A percentile compares a stretch with the other conserved stretches of the same genome.
Evolutionary conservation across 1,284 basidiomycete species (phyloP).

Genomic region (Tremellales sp.): DNA sequence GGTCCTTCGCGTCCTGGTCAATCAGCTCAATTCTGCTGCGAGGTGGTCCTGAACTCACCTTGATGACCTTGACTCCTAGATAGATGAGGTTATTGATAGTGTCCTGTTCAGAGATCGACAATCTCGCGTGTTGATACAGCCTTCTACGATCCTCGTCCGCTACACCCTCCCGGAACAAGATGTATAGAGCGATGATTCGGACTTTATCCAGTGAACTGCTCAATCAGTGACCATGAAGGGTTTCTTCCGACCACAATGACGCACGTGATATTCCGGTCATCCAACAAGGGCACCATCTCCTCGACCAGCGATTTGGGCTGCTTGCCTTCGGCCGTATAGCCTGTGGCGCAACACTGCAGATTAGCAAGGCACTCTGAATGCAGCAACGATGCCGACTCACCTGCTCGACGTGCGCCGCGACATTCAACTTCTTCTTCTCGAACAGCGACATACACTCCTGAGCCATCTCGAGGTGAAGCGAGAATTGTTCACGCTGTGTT

Average conservation of each 20-base stretch:
- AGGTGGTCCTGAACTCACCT: slow-evolving; percentile 55
- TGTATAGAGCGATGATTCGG: slow-evolving; percentile 92
- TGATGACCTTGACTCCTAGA: slow-evolving; percentile 77
- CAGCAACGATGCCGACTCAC: slow-evolving; percentile 47
- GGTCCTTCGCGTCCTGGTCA: slow-evolving; percentile 62
- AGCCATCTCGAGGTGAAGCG: slow-evolving; percentile 93
- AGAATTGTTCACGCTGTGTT: slow-evolving; percentile 92
- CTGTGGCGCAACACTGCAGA: slow-evolving; percentile 82
- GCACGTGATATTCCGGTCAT: slow-evolving; percentile 76
- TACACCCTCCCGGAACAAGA: slow-evolving; percentile 92
- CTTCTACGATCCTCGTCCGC: slow-evolving; percentile 94
- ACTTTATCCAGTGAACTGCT: slow-evolving; percentile 84
- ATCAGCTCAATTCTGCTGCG: slow-evolving; percentile 14
- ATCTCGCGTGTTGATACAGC: slow-evolving; percentile 92
- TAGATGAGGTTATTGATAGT: slow-evolving; percentile 82
- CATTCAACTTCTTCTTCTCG: slow-evolving; percentile 77
- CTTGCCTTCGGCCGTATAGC: slow-evolving; percentile 81
- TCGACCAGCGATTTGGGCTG: slow-evolving; percentile 88
- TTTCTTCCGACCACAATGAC: slow-evolving; percentile 23
- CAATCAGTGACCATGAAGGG: neutral
- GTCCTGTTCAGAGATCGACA: slow-evolving; percentile 86
- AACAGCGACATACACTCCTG: slow-evolving; percentile 95
- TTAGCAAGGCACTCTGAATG: too few relatives aligned
- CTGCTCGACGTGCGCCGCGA: slow-evolving; percentile 91
- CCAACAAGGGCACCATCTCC: slow-evolving; percentile 96